Evolutionary conservation across 768 basidiomycete genomes (phyloP).

Genomic region (Psilocybe subaeruginosa): DNA sequence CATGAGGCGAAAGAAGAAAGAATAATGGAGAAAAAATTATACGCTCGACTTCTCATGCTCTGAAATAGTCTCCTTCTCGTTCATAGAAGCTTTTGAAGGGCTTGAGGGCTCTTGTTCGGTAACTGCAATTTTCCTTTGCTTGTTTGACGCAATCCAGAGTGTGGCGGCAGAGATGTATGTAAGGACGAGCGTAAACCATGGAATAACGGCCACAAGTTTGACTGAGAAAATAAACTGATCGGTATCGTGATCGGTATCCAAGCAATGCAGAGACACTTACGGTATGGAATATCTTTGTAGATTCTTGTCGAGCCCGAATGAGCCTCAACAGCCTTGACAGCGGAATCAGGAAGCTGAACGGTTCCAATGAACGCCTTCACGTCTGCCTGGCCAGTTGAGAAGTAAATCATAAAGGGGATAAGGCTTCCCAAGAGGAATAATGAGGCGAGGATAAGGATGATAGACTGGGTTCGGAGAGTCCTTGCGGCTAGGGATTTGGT

Average conservation of each 20-base stretch:
- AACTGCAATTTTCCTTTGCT: neutral
- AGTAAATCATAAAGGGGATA: slow-evolving; percentile 49
- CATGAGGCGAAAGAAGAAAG: neutral
- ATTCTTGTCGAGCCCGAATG: slow-evolving; percentile 41
- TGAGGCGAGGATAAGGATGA: slow-evolving; percentile 14
- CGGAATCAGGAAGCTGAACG: slow-evolving; percentile 33
- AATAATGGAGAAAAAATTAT: neutral
- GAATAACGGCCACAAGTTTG: slow-evolving; percentile 48
- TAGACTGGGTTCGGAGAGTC: slow-evolving; percentile 20
- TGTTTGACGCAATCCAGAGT: slow-evolving; percentile 22
- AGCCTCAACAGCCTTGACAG: slow-evolving; percentile 38
- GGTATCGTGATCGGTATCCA: neutral
- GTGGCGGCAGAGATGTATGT: slow-evolving; percentile 23
- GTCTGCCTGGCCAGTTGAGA: slow-evolving; percentile 42
- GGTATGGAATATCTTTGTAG: slow-evolving; percentile 48
- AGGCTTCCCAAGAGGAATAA: slow-evolving; percentile 45
- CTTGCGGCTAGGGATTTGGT: slow-evolving; percentile 16
- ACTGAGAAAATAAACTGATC: slow-evolving; percentile 35
- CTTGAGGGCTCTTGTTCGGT: neutral
- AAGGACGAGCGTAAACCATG: slow-evolving; percentile 44
- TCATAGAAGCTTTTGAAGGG: slow-evolving; percentile 4
- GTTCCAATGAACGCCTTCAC: slow-evolving; percentile 45
- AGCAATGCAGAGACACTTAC: slow-evolving; percentile 35
- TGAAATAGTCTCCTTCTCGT: slow-evolving; percentile 16
- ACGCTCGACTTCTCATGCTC: neutral